Conservation (phyloP, 2,329 filamentous ascomycete genomes). For the Trichoderma sp. region DNA sequence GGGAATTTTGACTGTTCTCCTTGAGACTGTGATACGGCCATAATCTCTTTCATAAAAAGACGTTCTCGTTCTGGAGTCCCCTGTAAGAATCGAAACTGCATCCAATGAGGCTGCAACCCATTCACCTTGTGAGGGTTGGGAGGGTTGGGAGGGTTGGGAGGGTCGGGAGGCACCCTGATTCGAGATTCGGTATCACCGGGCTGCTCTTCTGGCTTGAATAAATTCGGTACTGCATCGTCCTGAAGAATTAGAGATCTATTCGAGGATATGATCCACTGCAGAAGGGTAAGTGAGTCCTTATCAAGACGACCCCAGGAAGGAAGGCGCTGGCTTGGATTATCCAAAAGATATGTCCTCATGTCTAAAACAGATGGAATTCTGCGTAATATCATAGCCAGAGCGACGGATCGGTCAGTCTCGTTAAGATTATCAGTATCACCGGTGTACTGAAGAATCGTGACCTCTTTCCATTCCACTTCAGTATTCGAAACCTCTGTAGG, state of each 20-base stretch:
- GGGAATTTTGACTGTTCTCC: slow-evolving; percentile 46
- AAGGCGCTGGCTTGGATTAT: slow-evolving; percentile 39
- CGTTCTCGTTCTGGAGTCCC: slow-evolving; percentile 85
- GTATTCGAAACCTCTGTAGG: slow-evolving; percentile 12
- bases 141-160: slow-evolving; percentile 7
- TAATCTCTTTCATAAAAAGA: slow-evolving; percentile 64
- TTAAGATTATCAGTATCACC: slow-evolving; percentile 27
- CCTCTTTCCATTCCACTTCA: slow-evolving; percentile 20
- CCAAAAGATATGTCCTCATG: slow-evolving; percentile 52
- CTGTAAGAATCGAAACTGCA: slow-evolving; percentile 85
- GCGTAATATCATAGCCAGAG: slow-evolving; percentile 49
- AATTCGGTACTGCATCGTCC: slow-evolving; percentile 48
- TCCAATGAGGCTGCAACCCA: slow-evolving; percentile 59
- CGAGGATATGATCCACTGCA: slow-evolving; percentile 87
- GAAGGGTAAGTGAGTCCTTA: slow-evolving; percentile 61
- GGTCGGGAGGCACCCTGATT: not conserved
- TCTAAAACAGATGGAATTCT: slow-evolving; percentile 59
- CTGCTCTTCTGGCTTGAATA: not conserved
- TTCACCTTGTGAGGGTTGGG: slow-evolving; percentile 49
- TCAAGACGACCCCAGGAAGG: slow-evolving; percentile 54
- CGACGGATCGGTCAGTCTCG: not conserved
- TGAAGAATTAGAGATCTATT: slow-evolving; percentile 85
- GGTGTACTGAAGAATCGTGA: slow-evolving; percentile 26
- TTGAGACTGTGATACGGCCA: slow-evolving; percentile 33
- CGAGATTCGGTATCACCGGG: not conserved